Evolutionary conservation across 208 protist genomes (phyloP), one percentile per base, ranked within the genome.

Genomic region (Leishmania lainsoni): DNA sequence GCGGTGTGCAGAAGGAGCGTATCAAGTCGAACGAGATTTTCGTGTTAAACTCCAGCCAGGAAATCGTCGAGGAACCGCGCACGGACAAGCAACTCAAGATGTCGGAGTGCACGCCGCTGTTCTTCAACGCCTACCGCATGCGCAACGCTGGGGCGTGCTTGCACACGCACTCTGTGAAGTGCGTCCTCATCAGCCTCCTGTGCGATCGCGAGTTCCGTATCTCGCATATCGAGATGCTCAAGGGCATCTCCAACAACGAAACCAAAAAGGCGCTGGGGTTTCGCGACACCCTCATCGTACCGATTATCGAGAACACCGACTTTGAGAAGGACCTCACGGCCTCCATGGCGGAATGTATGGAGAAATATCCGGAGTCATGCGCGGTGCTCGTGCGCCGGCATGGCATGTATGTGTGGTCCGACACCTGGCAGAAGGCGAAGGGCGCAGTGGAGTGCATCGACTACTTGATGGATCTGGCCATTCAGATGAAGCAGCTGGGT

Each of bases 251-350:
- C 35, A 86, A 90, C 69, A 83, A 84, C 59, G 82, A 74, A n/a
- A 93, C 80, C 4, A 88, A 90, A 69, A 93, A 91, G 39, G 90
- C 90, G 32, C 80, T 94, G 29, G 82, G 90, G 70, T 98, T 95
- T 78, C 89, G 94, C 63, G 93, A 98, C 82, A 91, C 86, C n/a
- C 89, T 99, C 42, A 90, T 98, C 14, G 89, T 99, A 17, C 98
- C 98, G 32, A 99, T 99, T 77, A 99, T 99, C 68, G 98, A 99
- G 35, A 99, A 99, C 88, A 98, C 96, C 0, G 88, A 97, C 69
- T 86, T 89, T 45, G 95, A 97, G 80, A 56, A 75, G 51, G 89
- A 98, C 75, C 84, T 98, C 3, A 95, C 89, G 3, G 79, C 80
- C 5, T 90, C 89, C 70, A 94, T 95, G 93, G 90, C 90, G 51